These are phyloP conservation scores for Omphalotus guepiniiformis DNA, from an alignment of 768 basidiomycete genomes.

Conservation along the genomic window DNA sequence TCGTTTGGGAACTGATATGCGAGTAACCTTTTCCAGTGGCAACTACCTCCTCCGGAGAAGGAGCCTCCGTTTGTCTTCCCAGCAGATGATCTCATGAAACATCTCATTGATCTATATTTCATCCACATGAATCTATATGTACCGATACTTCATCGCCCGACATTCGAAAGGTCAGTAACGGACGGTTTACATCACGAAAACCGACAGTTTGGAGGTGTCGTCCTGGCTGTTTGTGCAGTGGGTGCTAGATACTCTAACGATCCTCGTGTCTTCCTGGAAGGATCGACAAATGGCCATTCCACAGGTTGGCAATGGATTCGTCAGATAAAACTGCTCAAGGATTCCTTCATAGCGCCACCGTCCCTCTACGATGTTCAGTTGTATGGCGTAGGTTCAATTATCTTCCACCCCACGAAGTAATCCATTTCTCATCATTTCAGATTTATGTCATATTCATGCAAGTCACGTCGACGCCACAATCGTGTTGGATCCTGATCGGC, in stretches of 20 bases:
- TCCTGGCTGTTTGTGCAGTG: constrained; percentile 49
- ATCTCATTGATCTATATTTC: constrained; percentile 49
- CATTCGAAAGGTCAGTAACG: constrained; percentile 36
- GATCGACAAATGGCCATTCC: neutral
- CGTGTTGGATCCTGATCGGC: constrained; percentile 42
- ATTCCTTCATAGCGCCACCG: constrained; percentile 44
- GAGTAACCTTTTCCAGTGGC: neutral
- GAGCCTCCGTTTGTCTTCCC: constrained; percentile 25
- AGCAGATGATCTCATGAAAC: constrained; percentile 28
- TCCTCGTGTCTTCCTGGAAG: constrained; percentile 26
- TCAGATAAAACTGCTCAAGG: constrained; percentile 47
- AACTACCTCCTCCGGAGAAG: constrained; percentile 8
- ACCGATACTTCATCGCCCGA: constrained; percentile 49
- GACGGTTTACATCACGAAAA: constrained; percentile 34
- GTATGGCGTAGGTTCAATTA: constrained; percentile 30
- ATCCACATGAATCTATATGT: constrained; percentile 28
- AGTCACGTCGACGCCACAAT: constrained; percentile 32
- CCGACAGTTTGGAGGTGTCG: constrained; percentile 34
- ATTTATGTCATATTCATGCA: constrained; percentile 28
- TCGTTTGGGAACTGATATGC: neutral
- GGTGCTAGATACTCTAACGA: constrained; percentile 41
- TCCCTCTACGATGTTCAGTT: constrained; percentile 53
- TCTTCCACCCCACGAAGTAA: constrained; percentile 17
- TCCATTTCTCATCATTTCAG: constrained; percentile 16
- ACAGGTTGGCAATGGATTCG: constrained; percentile 29